Percentiles rank a stretch among this genome's conserved stretches.
These are phyloP conservation scores for Penicillium nucicola DNA, from an alignment of 495 filamentous ascomycete species.

Conservation along the genomic window DNA sequence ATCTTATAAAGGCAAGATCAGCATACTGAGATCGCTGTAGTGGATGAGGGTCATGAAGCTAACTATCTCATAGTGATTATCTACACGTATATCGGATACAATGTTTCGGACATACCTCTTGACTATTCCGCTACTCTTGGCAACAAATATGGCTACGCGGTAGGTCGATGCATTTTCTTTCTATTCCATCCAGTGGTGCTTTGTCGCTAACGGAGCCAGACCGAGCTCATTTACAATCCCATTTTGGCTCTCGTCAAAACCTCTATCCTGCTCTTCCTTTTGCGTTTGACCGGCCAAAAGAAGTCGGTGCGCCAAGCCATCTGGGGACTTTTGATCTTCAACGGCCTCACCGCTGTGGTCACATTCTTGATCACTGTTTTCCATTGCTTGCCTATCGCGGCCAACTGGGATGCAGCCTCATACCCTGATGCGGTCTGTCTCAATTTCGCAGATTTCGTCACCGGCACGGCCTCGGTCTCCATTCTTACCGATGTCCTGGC, in stretches of 20 bases:
- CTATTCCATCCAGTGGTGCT: not conserved
- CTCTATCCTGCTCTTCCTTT: conserved; percentile 47
- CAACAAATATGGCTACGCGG: conserved; percentile 13
- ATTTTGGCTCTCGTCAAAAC: conserved; percentile 56
- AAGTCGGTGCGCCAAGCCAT: conserved; percentile 35
- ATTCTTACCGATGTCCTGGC: conserved; percentile 43
- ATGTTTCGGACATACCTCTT: conserved; percentile 34
- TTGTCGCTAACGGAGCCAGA: conserved; percentile 34
- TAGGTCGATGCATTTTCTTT: too few relatives aligned
- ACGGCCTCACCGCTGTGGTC: conserved; percentile 45
- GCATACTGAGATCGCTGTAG: not conserved
- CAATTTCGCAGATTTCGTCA: conserved; percentile 20
- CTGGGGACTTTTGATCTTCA: conserved; percentile 37
- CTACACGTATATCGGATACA: conserved; percentile 45
- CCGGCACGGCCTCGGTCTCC: conserved; percentile 29
- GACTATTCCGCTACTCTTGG: not conserved
- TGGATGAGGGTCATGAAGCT: not conserved
- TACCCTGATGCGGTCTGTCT: conserved; percentile 15
- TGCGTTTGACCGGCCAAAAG: conserved; percentile 35
- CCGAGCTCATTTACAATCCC: conserved; percentile 57
- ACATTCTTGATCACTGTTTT: conserved; percentile 51
- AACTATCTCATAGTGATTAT: conserved; percentile 35
- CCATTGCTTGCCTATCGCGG: conserved; percentile 45
- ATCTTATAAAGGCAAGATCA: conserved; percentile 10
- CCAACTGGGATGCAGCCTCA: conserved; percentile 24